Conservation (phyloP, 352 stramenopile species). For the Globisporangium perplexum region DNA sequence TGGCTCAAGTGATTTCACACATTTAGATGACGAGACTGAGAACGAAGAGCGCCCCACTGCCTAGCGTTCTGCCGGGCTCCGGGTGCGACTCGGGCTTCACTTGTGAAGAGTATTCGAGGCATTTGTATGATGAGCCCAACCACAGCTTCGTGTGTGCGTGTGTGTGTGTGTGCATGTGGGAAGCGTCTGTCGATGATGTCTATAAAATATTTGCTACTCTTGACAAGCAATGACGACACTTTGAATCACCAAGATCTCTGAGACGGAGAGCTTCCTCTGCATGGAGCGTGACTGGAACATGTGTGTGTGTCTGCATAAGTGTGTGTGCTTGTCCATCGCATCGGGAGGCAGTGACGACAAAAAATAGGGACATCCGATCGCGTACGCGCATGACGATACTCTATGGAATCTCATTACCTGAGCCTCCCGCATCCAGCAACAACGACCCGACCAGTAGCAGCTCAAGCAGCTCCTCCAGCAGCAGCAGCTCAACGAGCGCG, state of each 20-base stretch:
- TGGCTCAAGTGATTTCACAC: slow-evolving; percentile 84
- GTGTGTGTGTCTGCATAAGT: slow-evolving; percentile 2
- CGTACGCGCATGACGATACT: slow-evolving; percentile 61
- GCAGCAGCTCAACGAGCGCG: no score
- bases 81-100: slow-evolving; percentile 37
- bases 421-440: slow-evolving; percentile 40
- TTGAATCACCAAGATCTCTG: slow-evolving; percentile 90
- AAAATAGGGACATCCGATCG: slow-evolving; percentile 88
- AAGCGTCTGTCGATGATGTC: slow-evolving; percentile 66
- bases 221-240: slow-evolving; percentile 86
- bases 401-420: slow-evolving; percentile 91
- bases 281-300: background rate
- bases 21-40: slow-evolving; percentile 91
- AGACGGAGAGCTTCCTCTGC: slow-evolving; percentile 34
- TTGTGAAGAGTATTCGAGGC: slow-evolving; percentile 87
- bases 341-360: slow-evolving; percentile 74
- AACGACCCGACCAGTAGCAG: background rate
- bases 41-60: slow-evolving; percentile 54
- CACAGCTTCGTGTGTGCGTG: slow-evolving; percentile 9
- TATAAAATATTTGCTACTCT: slow-evolving; percentile 91
- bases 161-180: slow-evolving; percentile 13
- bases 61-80: slow-evolving; percentile 77
- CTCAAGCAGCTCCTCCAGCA: no score
- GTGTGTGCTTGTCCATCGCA: background rate
- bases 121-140: slow-evolving; percentile 90